phyloP scores from a whole-genome alignment of 257 asterid genomes.

The Jacaranda mimosifolia region DNA sequence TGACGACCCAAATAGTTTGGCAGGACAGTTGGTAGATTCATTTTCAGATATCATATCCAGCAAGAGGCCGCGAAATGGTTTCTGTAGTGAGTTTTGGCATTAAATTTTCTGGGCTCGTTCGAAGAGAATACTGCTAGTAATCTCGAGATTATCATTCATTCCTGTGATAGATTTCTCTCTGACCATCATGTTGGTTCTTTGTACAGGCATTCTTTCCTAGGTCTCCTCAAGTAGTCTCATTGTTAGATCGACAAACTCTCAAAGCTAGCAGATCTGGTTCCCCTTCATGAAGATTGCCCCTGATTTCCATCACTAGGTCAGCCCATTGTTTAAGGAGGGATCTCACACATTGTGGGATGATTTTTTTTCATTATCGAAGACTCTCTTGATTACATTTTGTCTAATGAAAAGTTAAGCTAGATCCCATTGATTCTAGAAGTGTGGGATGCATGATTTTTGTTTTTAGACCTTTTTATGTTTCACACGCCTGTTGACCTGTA shows the following conservation, averaged over 20 bases:
- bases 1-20: slow-evolving; percentile 68
- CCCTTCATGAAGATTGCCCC: slow-evolving; percentile 31
- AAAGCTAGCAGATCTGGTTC: slow-evolving; percentile 31
- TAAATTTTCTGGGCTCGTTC: slow-evolving; percentile 10
- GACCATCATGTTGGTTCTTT: slow-evolving; percentile 27
- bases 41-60: slow-evolving; percentile 46
- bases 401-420: slow-evolving; percentile 27
- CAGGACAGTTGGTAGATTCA: slow-evolving; percentile 60
- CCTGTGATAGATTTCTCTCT: slow-evolving; percentile 14
- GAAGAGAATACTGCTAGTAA: slow-evolving; percentile 5
- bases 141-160: slow-evolving; percentile 8
- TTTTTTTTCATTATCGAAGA: slow-evolving; percentile 38
- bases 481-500: not conserved
- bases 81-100: slow-evolving; percentile 45
- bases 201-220: slow-evolving; percentile 42
- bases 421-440: slow-evolving; percentile 26
- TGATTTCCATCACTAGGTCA: slow-evolving; percentile 36
- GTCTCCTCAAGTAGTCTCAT: slow-evolving; percentile 1
- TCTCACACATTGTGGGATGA: slow-evolving; percentile 52
- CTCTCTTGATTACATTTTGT: slow-evolving; percentile 34
- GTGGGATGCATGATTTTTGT: slow-evolving; percentile 25
- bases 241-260: not conserved
- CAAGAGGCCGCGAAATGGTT: slow-evolving; percentile 44
- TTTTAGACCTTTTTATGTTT: slow-evolving; percentile 6
- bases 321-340: slow-evolving; percentile 35